Evolutionary conservation across 2,329 filamentous ascomycete genomes (phyloP).

Genomic region (Pseudocercospora cruenta): DNA sequence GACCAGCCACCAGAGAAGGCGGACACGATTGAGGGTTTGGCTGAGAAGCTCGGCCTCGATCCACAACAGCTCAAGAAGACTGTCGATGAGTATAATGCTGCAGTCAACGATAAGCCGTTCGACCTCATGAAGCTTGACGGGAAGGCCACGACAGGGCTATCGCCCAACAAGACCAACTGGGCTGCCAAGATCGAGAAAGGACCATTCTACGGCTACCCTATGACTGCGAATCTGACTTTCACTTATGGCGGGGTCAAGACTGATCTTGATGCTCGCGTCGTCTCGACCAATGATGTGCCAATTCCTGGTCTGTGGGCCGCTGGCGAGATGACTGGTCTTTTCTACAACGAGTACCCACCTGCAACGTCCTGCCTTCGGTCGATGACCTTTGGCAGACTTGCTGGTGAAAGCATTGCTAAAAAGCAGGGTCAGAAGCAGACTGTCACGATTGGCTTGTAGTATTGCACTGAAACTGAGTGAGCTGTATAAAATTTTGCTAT

Average conservation of each 20-base stretch:
- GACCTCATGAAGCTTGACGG: constrained; percentile 48
- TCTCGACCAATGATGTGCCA: constrained; percentile 46
- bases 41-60: constrained; percentile 44
- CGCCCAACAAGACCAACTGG: constrained; percentile 47
- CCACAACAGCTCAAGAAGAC: constrained; percentile 44
- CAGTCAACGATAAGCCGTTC: constrained; percentile 46
- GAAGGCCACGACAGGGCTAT: constrained; percentile 44
- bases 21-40: constrained; percentile 46
- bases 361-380: constrained; percentile 39
- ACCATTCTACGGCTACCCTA: constrained; percentile 45
- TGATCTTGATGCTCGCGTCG: constrained; percentile 43
- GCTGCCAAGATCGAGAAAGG: constrained; percentile 44
- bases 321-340: constrained; percentile 41
- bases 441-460: constrained; percentile 1
- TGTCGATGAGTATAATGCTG: constrained; percentile 45
- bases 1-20: constrained; percentile 46
- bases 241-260: constrained; percentile 47
- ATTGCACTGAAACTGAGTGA: background rate
- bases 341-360: constrained; percentile 43
- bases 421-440: constrained; percentile 7
- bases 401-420: constrained; percentile 37
- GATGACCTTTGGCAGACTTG: constrained; percentile 41
- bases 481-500: background rate
- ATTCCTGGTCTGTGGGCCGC: constrained; percentile 44
- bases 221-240: constrained; percentile 37